These are phyloP conservation scores for Trifolium pratense DNA, from an alignment of 306 rosid genomes.

Conservation along the genomic window DNA sequence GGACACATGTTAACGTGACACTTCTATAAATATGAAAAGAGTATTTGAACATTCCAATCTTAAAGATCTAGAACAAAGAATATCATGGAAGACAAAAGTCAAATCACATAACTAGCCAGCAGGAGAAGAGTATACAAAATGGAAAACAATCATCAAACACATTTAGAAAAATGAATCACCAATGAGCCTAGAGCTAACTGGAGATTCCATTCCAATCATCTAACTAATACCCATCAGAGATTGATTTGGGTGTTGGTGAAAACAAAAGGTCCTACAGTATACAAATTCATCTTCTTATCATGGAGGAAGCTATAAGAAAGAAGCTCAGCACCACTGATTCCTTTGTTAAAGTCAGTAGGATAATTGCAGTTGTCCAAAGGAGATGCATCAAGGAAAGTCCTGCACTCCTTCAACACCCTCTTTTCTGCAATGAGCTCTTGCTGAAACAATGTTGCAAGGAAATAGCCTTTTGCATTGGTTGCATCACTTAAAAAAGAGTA, in stretches of 20 bases:
- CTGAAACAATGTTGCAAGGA: slow-evolving; percentile 4
- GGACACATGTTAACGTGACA: no score
- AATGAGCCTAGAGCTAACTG: no score
- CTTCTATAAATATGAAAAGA: no score
- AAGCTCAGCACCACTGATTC: slow-evolving; percentile 5
- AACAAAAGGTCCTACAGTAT: background rate
- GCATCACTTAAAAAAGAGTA: slow-evolving; percentile 17
- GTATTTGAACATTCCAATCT: no score
- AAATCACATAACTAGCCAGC: no score
- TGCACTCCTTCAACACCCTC: background rate
- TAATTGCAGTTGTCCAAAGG: background rate
- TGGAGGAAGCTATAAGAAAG: background rate
- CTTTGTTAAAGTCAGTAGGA: background rate
- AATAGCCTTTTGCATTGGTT: slow-evolving; percentile 7
- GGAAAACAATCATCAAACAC: background rate
- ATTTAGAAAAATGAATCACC: no score
- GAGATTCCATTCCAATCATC: background rate
- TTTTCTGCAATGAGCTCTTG: background rate
- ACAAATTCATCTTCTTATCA: background rate
- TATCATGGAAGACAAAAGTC: no score
- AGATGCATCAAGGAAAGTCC: background rate
- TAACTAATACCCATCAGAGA: background rate
- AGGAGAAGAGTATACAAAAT: background rate
- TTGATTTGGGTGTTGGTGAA: background rate
- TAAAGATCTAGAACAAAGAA: no score